A percentile compares a stretch with the other conserved stretches of the same genome.
Evolutionary conservation across 2,329 filamentous ascomycete genomes (phyloP).

Genomic region (Claviceps cyperi): DNA sequence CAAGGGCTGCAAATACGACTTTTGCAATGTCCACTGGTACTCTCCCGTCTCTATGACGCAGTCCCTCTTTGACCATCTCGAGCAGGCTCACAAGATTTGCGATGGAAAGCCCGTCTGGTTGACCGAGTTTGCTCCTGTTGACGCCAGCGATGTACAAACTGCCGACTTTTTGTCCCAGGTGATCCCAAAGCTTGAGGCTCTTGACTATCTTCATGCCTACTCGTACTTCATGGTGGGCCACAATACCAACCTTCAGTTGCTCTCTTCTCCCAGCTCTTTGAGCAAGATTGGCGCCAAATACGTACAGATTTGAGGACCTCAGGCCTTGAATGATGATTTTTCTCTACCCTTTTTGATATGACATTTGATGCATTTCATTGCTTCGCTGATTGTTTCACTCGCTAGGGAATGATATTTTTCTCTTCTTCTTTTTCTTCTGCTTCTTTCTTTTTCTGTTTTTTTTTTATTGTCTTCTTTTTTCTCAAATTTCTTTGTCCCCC

Average conservation of each 20-base stretch:
- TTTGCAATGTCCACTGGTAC: constrained; percentile 53
- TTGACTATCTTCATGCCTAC: constrained; percentile 38
- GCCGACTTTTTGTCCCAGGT: constrained; percentile 34
- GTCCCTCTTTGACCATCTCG: constrained; percentile 46
- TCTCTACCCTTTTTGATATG: neutral
- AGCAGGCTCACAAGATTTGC: constrained; percentile 30
- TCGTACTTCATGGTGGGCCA: constrained; percentile 39
- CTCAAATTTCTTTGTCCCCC: neutral
- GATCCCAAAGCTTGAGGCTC: constrained; percentile 33
- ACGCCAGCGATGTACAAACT: constrained; percentile 25
- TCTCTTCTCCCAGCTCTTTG: constrained; percentile 24
- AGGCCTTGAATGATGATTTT: neutral
- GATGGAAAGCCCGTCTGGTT: constrained; percentile 42
- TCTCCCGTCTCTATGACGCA: constrained; percentile 28
- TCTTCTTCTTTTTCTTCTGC: neutral
- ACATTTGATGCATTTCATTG: constrained; percentile 1
- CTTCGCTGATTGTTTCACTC: constrained; percentile 24
- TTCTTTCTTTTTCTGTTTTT: constrained; percentile 1
- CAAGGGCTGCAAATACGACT: constrained; percentile 37
- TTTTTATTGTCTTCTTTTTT: neutral
- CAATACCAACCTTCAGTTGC: constrained; percentile 21
- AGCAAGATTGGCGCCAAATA: constrained; percentile 35
- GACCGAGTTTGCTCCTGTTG: constrained; percentile 47
- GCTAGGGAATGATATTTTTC: constrained; percentile 17
- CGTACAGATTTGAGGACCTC: constrained; percentile 20